A percentile compares a stretch with the other conserved stretches of the same genome.
These are phyloP conservation scores for Cytospora schulzeri DNA, from an alignment of 2,329 filamentous ascomycete species.

Conservation along the genomic window DNA sequence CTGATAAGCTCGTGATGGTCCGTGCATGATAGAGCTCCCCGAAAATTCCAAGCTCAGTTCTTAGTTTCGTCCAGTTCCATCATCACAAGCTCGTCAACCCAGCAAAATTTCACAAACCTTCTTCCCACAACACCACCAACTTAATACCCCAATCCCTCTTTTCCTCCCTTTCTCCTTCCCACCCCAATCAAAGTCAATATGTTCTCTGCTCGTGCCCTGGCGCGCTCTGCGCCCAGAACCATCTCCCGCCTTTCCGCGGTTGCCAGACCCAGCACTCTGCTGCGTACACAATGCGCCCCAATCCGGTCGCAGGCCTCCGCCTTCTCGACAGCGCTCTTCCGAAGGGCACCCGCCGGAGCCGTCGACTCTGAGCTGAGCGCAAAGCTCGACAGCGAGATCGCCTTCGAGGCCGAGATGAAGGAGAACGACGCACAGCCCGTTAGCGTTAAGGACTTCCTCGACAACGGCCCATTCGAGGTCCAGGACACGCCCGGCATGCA, in stretches of 20 bases:
- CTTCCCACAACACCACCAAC: constrained; percentile 25
- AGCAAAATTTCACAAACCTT: constrained; percentile 16
- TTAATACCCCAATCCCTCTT: constrained; percentile 28
- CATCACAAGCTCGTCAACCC: constrained; percentile 12
- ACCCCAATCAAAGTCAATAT: constrained; percentile 48
- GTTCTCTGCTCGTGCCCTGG: constrained; percentile 68
- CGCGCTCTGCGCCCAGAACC: constrained; percentile 68
- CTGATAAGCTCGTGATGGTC: constrained; percentile 1
- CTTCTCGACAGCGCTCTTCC: constrained; percentile 53
- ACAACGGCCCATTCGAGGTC: constrained; percentile 82
- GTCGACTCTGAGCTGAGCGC: constrained; percentile 78
- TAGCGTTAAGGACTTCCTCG: constrained; percentile 84
- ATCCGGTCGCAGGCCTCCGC: constrained; percentile 46
- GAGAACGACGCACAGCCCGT: constrained; percentile 70
- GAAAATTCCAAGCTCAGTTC: neutral
- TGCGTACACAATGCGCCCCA: constrained; percentile 49
- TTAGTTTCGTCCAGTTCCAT: constrained; percentile 14
- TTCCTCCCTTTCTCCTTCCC: constrained; percentile 11
- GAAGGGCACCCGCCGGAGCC: constrained; percentile 47
- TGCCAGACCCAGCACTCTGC: constrained; percentile 50
- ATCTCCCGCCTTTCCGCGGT: constrained; percentile 59
- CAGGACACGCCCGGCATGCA: constrained; percentile 82
- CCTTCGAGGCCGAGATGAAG: constrained; percentile 81
- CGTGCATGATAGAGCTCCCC: neutral
- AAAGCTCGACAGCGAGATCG: constrained; percentile 79